Base-by-base conservation (phyloP, 139 green algal species). In the Tetraselmis chui region DNA sequence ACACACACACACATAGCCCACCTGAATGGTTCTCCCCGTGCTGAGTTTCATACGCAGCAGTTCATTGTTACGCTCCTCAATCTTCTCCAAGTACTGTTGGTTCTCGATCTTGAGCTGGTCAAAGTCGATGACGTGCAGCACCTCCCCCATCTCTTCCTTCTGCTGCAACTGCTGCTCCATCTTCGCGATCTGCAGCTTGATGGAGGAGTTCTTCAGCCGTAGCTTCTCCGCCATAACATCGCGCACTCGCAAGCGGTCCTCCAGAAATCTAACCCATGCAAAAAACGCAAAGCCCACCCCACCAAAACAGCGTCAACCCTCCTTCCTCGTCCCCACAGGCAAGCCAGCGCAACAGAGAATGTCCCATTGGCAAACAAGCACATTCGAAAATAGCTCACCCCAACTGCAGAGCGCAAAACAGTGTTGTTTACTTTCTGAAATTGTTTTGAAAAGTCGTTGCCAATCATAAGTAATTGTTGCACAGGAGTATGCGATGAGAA, bases 81-180 rank as follows among this genome's bases (percentile, higher is more conserved):
- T 94, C 27, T 87, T 89, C 88, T 94, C 90, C 87, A 96, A 85
- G 84, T 94, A 94, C 86, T 96, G 93, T 87, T 96, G 91, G 86
- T 96, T 95, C 82, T 98, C 92, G 76, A 98, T 98, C 85, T 96
- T 96, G 2, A 97, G 89, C 87, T 96, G 92, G 81, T 98, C 94
- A 85, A 98, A 97, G 88, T 98, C 94, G 0, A 97, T 90, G 26
- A 89, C 83, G 77, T 93, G 88, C 75, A 97, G 86, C 30, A 94
- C 89, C 82, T 96, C 93, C 2, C 94, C 92, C 89, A 94, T 91
- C 85, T 95, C 89, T 85, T 94, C 89, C 88, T 96, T 95, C 81
- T 94, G 89, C 31, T 88, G 86, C 77, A 97, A 87, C 87, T 92
- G 85, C 26, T 85, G 78, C 85, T 94, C 89, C 84, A 94, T 85